These are phyloP conservation scores for Penicillium pancosmium DNA, from an alignment of 495 filamentous ascomycete species.

Conservation along the genomic window DNA sequence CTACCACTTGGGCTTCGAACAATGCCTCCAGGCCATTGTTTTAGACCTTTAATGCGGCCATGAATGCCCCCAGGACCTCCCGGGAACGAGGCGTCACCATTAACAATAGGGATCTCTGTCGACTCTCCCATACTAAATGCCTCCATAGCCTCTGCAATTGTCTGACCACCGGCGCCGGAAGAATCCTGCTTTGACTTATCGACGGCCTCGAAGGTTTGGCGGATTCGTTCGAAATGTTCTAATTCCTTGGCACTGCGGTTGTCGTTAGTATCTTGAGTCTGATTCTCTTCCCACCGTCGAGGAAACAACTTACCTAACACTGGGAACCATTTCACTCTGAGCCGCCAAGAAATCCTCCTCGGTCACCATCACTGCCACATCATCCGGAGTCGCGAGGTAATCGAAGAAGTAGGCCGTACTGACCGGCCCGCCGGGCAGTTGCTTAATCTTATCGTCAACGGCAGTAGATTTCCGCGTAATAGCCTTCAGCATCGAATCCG, in stretches of 20 bases:
- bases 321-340: conserved; percentile 82
- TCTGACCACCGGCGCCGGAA: conserved; percentile 32
- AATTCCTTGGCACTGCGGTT: conserved; percentile 78
- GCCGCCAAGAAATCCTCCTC: conserved; percentile 86
- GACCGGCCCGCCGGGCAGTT: conserved; percentile 57
- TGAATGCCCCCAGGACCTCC: conserved; percentile 26
- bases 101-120: conserved; percentile 30
- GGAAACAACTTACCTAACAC: conserved; percentile 63
- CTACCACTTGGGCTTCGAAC: conserved; percentile 34
- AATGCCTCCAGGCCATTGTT: conserved; percentile 29
- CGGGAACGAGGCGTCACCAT: conserved; percentile 31
- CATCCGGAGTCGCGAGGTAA: conserved; percentile 78
- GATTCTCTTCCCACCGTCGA: too few relatives aligned
- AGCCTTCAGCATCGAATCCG: conserved; percentile 97
- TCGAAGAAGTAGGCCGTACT: conserved; percentile 94
- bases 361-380: conserved; percentile 82
- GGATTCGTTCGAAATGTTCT: conserved; percentile 84
- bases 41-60: conserved; percentile 35
- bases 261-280: conserved; percentile 21
- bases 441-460: conserved; percentile 82
- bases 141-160: conserved; percentile 43
- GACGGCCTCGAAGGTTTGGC: conserved; percentile 73
- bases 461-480: conserved; percentile 85
- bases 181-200: conserved; percentile 44
- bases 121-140: conserved; percentile 35